Conservation (phyloP, 164 flowering plant species). For the Buxus sempervirens region DNA sequence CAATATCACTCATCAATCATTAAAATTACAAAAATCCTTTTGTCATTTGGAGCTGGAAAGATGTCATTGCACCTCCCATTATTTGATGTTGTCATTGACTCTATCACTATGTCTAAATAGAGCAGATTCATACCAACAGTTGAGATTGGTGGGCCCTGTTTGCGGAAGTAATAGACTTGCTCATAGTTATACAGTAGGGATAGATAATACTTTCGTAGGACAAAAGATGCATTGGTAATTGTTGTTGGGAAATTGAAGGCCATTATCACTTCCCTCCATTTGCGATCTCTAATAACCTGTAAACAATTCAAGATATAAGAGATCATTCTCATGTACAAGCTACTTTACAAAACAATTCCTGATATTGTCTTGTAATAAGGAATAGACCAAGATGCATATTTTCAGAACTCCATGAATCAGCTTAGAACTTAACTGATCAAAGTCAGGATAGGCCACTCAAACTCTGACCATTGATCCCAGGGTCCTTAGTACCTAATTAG, state of each 20-base stretch:
- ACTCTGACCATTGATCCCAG: background rate
- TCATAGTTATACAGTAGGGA: slow-evolving; percentile 78
- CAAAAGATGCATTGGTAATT: slow-evolving; percentile 74
- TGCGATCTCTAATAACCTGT: slow-evolving; percentile 72
- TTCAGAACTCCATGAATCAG: background rate
- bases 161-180: slow-evolving; percentile 68
- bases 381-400: background rate
- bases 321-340: background rate
- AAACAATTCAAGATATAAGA: slow-evolving; percentile 11
- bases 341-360: background rate
- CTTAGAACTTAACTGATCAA: background rate
- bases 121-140: slow-evolving; percentile 29
- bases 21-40: no score
- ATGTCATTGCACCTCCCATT: slow-evolving; percentile 30
- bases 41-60: slow-evolving; percentile 7
- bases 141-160: slow-evolving; percentile 30
- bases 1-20: no score
- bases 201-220: slow-evolving; percentile 62
- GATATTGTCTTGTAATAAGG: background rate
- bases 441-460: background rate
- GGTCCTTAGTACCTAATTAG: background rate
- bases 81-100: no score
- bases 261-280: slow-evolving; percentile 71
- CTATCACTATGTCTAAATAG: no score
- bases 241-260: slow-evolving; percentile 60